Conservation (phyloP, 73 alveolate genomes). For the Blepharisma stoltei region DNA sequence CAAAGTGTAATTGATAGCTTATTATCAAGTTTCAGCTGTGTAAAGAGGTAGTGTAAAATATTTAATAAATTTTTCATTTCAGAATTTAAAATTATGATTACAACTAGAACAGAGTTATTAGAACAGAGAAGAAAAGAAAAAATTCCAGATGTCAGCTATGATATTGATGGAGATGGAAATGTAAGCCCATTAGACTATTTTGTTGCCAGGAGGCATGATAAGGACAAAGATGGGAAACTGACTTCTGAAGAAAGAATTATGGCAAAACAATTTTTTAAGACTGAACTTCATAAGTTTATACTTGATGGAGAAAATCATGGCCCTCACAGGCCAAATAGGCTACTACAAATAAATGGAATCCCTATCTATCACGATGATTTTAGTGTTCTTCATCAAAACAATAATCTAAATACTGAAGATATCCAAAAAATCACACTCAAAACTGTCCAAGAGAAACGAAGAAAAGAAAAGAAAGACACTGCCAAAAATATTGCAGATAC, state of each 20-base stretch:
- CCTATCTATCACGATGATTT: not conserved
- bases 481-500: no score
- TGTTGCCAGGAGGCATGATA: conserved; percentile 59
- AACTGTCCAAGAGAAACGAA: no score
- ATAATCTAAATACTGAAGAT: no score
- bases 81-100: no score
- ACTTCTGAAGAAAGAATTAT: conserved; percentile 38
- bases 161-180: conserved; percentile 78
- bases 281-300: conserved; percentile 45
- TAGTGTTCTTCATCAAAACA: no score
- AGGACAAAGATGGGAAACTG: conserved; percentile 73
- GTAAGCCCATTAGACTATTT: conserved; percentile 80
- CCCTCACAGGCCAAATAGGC: conserved; percentile 62
- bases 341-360: conserved; percentile 81
- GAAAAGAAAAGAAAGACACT: no score
- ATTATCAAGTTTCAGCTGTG: no score
- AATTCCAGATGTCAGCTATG: conserved; percentile 48
- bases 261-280: no score
- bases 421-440: no score
- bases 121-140: not conserved
- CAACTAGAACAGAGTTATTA: conserved; percentile 20
- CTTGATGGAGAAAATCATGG: conserved; percentile 85
- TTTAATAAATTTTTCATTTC: no score
- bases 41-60: no score
- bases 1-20: no score